phyloP scores from a whole-genome alignment of 2,329 filamentous ascomycete species.

The Claviceps spartinae region DNA sequence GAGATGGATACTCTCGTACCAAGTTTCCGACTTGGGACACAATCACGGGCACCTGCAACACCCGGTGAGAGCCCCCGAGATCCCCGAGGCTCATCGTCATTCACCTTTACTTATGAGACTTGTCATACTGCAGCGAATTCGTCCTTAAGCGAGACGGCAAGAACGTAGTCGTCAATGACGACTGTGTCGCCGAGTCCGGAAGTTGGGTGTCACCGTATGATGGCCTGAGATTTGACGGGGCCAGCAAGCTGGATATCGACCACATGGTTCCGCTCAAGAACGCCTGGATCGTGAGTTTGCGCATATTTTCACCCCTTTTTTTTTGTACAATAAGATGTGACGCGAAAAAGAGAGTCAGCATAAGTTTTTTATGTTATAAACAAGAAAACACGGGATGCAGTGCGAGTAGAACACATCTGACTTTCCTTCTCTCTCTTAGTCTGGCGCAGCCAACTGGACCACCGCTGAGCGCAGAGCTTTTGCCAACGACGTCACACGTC shows the following conservation, averaged over 20 bases:
- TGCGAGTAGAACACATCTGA: background rate
- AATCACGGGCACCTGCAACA: conserved; percentile 54
- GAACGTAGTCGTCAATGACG: conserved; percentile 40
- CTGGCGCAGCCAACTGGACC: conserved; percentile 60
- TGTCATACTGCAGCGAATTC: conserved; percentile 34
- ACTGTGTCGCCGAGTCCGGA: conserved; percentile 52
- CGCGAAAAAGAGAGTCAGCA: background rate
- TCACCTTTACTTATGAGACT: background rate
- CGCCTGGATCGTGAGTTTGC: conserved; percentile 53
- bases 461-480: conserved; percentile 51
- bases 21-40: conserved; percentile 62
- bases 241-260: conserved; percentile 66
- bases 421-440: conserved; percentile 27
- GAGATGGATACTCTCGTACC: conserved; percentile 47
- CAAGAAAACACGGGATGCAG: too few species aligned
- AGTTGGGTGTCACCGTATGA: conserved; percentile 63
- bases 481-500: conserved; percentile 63
- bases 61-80: conserved; percentile 27
- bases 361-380: too few species aligned
- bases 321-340: too few species aligned
- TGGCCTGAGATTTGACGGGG: conserved; percentile 52
- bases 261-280: conserved; percentile 73
- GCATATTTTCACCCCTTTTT: background rate
- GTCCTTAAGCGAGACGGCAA: conserved; percentile 64
- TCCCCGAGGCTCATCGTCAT: background rate